phyloP scores from a whole-genome alignment of 1,284 basidiomycete species.

The Earliella scabrosa region DNA sequence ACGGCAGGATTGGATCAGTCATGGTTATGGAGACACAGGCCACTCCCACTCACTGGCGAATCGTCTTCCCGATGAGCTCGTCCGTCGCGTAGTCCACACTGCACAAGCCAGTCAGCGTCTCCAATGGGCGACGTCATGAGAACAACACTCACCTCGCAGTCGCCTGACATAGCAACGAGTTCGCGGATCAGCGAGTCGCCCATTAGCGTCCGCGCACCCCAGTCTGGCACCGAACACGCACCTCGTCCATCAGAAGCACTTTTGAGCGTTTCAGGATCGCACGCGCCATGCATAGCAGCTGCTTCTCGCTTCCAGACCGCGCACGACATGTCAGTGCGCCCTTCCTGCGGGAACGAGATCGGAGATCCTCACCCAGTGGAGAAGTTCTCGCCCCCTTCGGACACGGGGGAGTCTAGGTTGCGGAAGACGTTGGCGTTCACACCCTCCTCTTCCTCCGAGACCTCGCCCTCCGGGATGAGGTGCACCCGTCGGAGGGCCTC shows the following conservation, averaged over 20 bases:
- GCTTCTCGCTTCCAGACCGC: conserved; percentile 63
- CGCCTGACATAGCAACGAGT: conserved; percentile 43
- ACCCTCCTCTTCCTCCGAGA: conserved; percentile 50
- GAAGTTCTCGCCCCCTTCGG: conserved; percentile 93
- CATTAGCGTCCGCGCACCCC: not conserved
- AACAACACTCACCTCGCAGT: conserved; percentile 57
- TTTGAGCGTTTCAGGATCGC: conserved; percentile 80
- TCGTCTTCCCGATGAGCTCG: conserved; percentile 75
- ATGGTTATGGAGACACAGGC: too few species aligned
- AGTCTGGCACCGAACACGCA: conserved; percentile 38
- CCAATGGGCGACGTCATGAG: conserved; percentile 13
- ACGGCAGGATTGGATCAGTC: not conserved
- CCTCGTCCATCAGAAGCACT: conserved; percentile 84
- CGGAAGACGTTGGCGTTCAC: conserved; percentile 88
- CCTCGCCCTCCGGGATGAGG: conserved; percentile 69
- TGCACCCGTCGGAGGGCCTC: conserved; percentile 90
- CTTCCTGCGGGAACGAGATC: not conserved
- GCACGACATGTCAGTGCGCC: conserved; percentile 7
- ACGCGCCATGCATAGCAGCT: conserved; percentile 84
- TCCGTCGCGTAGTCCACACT: conserved; percentile 82
- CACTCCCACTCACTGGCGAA: conserved; percentile 60
- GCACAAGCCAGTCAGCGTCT: conserved; percentile 13
- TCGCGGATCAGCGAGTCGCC: conserved; percentile 12
- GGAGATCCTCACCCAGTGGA: conserved; percentile 89
- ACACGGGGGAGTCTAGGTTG: conserved; percentile 83